Percentiles rank a stretch among this genome's conserved stretches.
Conservation (phyloP, 192 early-diverging fungal genomes). For the Mortierella hygrophila region DNA sequence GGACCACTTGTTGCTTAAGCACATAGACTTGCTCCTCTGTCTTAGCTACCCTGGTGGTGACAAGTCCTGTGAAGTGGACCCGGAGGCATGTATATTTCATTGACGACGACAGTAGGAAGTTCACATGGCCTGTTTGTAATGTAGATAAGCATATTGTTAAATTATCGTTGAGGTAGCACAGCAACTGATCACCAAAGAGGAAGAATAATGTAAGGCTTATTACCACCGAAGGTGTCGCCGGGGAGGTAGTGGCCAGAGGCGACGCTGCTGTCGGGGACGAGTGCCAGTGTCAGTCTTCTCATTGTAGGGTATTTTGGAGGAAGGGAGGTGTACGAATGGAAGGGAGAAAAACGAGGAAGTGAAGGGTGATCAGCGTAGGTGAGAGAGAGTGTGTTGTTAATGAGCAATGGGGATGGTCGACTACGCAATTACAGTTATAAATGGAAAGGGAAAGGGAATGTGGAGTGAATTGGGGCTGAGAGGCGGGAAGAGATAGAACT, state of each 20-base stretch:
- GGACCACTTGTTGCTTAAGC: conserved; percentile 34
- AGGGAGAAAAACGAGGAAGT: not conserved
- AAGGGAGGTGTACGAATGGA: not conserved
- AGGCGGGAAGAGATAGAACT: too few relatives aligned
- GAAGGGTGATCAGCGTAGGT: not conserved
- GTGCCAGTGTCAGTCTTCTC: conserved; percentile 23
- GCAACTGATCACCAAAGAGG: not conserved
- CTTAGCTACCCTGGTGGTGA: conserved; percentile 30
- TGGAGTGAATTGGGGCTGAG: too few relatives aligned
- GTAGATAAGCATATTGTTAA: not conserved
- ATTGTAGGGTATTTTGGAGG: conserved; percentile 4
- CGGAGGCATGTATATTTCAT: conserved; percentile 33
- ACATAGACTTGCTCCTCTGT: conserved; percentile 27
- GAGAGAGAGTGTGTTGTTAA: not conserved
- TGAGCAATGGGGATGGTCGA: too few relatives aligned
- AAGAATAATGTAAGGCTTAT: not conserved
- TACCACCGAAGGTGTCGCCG: conserved; percentile 26
- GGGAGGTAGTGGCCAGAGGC: conserved; percentile 16
- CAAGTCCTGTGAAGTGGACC: conserved; percentile 21
- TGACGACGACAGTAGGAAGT: not conserved
- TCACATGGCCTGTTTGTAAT: conserved; percentile 11
- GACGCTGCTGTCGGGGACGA: not conserved
- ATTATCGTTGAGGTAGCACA: not conserved
- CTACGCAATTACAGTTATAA: too few relatives aligned
- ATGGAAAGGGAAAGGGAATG: too few relatives aligned